These are phyloP conservation scores for Draba incana DNA, from an alignment of 345 rosid genomes.

Conservation along the genomic window DNA sequence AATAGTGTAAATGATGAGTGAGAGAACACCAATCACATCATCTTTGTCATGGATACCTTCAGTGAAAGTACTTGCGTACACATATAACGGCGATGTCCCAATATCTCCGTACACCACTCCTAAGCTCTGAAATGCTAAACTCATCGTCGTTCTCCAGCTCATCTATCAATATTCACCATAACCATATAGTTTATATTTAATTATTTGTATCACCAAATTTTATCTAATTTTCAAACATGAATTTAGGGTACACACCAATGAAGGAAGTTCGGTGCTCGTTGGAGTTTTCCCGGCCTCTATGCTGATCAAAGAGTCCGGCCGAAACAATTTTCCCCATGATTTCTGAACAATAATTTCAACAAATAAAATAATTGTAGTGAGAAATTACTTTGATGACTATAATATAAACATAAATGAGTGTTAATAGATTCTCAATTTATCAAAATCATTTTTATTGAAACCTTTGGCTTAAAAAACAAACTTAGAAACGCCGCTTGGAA, in stretches of 20 bases:
- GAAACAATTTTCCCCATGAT: constrained; percentile 75
- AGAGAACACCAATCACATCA: constrained; percentile 65
- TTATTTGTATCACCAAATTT: not conserved
- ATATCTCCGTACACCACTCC: constrained; percentile 81
- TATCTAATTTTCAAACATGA: not conserved
- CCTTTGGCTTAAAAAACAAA: too few species aligned
- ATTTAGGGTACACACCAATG: constrained; percentile 36
- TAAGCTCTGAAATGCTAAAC: constrained; percentile 70
- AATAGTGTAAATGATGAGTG: constrained; percentile 71
- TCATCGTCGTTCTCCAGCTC: constrained; percentile 59
- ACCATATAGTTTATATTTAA: not conserved
- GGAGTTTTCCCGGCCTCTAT: constrained; percentile 69
- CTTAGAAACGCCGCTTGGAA: too few species aligned
- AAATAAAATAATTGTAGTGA: too few species aligned
- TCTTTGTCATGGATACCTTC: constrained; percentile 46
- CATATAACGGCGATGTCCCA: constrained; percentile 82
- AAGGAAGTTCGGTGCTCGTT: constrained; percentile 16
- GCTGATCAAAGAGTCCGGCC: constrained; percentile 71
- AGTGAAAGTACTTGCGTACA: constrained; percentile 60
- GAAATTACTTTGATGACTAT: too few species aligned
- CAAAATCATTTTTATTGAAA: too few species aligned
- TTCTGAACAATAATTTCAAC: constrained; percentile 25
- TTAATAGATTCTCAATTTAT: too few species aligned
- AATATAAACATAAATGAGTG: too few species aligned
- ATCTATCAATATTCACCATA: constrained; percentile 27